Evolutionary conservation across 2,329 filamentous ascomycete genomes (phyloP).

Genomic region (Calycina herbarum): DNA sequence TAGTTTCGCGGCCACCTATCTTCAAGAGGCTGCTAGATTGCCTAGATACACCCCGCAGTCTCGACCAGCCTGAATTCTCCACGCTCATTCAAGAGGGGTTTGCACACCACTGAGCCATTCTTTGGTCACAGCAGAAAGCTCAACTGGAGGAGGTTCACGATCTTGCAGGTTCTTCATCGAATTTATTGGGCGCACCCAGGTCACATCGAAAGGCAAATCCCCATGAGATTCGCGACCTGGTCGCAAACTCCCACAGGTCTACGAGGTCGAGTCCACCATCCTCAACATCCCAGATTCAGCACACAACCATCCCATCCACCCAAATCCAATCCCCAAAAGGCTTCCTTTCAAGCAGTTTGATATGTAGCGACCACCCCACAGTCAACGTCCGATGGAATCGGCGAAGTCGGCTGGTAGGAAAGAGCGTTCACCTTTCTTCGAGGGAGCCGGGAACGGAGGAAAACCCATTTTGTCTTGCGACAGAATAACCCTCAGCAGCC

Average conservation of each 20-base stretch:
- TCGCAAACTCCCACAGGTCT: too few species aligned
- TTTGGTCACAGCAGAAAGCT: not conserved
- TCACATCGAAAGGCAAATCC: not conserved
- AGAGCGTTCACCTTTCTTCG: constrained; percentile 43
- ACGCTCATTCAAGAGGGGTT: too few species aligned
- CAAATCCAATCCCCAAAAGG: not conserved
- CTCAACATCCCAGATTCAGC: not conserved
- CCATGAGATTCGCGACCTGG: not conserved
- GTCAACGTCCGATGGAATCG: constrained; percentile 41
- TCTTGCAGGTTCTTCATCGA: not conserved
- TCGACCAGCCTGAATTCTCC: too few species aligned
- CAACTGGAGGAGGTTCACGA: not conserved
- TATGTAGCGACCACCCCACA: constrained; percentile 47
- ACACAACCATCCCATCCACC: too few species aligned
- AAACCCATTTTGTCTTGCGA: constrained; percentile 36
- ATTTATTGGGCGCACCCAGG: not conserved
- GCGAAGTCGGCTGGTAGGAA: constrained; percentile 44
- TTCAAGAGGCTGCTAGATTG: too few species aligned
- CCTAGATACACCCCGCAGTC: too few species aligned
- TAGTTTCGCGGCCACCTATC: too few species aligned
- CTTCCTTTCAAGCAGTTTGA: not conserved
- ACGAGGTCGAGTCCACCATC: not conserved
- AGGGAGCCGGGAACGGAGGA: constrained; percentile 46
- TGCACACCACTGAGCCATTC: too few species aligned
- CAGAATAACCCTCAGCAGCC: constrained; percentile 43